Conservation (phyloP, 2,329 filamentous ascomycete genomes). For the Tolypocladium paradoxum region DNA sequence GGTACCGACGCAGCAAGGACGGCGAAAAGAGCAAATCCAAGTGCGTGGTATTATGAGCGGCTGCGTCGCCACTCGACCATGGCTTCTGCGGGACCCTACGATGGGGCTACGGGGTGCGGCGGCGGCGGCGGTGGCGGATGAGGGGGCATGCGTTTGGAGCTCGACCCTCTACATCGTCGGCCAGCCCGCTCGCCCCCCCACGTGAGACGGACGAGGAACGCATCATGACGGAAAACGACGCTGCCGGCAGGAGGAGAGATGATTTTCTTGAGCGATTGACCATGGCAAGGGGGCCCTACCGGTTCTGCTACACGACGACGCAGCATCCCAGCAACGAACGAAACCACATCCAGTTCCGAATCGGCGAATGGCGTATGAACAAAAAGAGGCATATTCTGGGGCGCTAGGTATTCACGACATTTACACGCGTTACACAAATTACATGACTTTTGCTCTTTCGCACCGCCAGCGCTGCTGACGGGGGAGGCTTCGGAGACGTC, state of each 20-base stretch:
- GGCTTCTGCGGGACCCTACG: neutral
- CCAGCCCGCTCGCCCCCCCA: neutral
- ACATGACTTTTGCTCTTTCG: neutral
- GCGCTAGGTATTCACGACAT: constrained; percentile 25
- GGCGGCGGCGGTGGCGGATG: neutral
- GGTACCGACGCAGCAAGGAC: constrained; percentile 22
- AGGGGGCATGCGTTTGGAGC: neutral
- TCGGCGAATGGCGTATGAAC: constrained; percentile 29
- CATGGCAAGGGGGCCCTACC: constrained; percentile 8
- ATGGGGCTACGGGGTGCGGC: neutral
- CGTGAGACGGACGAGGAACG: neutral
- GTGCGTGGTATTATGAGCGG: constrained; percentile 28
- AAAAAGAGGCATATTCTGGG: constrained; percentile 26
- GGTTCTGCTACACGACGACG: constrained; percentile 19
- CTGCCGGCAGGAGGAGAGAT: constrained; percentile 4
- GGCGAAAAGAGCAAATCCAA: constrained; percentile 25
- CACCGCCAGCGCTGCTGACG: neutral
- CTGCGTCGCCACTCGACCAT: constrained; percentile 1
- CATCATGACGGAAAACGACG: constrained; percentile 3
- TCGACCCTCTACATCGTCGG: neutral
- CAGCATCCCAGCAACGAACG: constrained; percentile 22
- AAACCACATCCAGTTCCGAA: constrained; percentile 20
- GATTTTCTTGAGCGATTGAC: constrained; percentile 15
- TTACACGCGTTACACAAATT: constrained; percentile 15
- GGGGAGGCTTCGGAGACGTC: neutral